Evolutionary conservation across 495 filamentous ascomycete genomes (phyloP), one percentile per base, ranked within the genome.

Genomic region (Aspergillus indologenus): DNA sequence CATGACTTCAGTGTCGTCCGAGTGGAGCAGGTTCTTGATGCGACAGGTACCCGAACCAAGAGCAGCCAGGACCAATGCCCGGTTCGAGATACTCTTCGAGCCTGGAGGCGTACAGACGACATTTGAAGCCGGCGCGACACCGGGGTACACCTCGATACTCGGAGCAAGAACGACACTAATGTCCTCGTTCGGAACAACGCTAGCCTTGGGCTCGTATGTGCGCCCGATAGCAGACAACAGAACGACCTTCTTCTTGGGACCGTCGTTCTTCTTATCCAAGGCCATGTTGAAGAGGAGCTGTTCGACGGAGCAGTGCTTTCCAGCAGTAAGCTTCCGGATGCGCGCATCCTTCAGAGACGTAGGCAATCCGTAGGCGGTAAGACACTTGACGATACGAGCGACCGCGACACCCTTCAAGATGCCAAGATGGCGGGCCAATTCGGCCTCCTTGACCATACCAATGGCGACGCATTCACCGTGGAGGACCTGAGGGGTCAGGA

Each of bases 221-320:
- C 85, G 83, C 54, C 94, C 94, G 73, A 99, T 95, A 12, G 88
- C 88, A 0, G 91, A 91, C 20, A 99, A 83, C 7, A 99, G 83
- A n/a, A 96, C 94, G 55, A 98, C 87, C 75, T 95, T 96, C 81
- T 98, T 98, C 73, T 95, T 93, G 34, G 82, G 83, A 1, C 94
- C 94, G 31, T 96, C 88, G 56, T 98, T 98, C 83, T 98, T 98
- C 83, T 98, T 98, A 76, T 98, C 94, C 43, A 98, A 86, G 2
- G 86, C 92, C 94, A 98, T 98, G 69, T 95, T 93, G 58, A 86
- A 81, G 47, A 98, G 77, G 57, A 98, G 71, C 46, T 88, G 84
- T 60, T 98, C 91, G 12, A 97, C 90, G n/a, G 91, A 87, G 70
- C 95, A 98, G 63, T 87, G 81, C 71, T 94, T 97, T 26, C 86